Percentiles rank a stretch among this genome's conserved stretches.
These are phyloP conservation scores for Pseudoperonospora humuli DNA, from an alignment of 352 stramenopile genomes.

Conservation along the genomic window DNA sequence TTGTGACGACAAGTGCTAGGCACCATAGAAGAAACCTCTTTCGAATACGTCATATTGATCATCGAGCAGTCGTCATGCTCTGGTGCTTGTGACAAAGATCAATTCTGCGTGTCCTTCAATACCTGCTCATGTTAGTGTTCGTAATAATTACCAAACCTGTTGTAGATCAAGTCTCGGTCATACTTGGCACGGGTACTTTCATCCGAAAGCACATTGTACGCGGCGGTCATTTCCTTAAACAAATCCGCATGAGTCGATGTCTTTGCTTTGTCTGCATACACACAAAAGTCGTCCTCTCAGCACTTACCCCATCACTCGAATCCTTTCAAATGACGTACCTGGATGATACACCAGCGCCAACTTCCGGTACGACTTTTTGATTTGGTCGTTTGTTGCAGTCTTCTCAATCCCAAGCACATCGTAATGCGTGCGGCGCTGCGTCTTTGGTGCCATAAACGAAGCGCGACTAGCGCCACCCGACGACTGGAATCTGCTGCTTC, in stretches of 20 bases:
- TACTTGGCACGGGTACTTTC: conserved; percentile 45
- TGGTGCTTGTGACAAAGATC: conserved; percentile 2
- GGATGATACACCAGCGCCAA: conserved; percentile 83
- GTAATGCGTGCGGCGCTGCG: conserved; percentile 54
- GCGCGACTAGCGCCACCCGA: conserved; percentile 11
- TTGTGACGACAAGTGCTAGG: conserved; percentile 1
- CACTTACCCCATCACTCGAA: not conserved
- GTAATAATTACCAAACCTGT: conserved; percentile 48
- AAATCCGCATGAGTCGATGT: conserved; percentile 46
- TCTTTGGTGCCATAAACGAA: conserved; percentile 31
- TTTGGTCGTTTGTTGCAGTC: conserved; percentile 47
- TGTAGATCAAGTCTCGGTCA: conserved; percentile 61
- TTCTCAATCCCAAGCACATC: conserved; percentile 67
- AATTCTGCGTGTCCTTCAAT: not conserved
- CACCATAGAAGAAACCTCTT: not conserved
- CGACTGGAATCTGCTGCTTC: conserved; percentile 14
- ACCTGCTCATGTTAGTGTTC: conserved; percentile 17
- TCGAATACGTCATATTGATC: conserved; percentile 8
- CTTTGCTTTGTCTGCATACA: conserved; percentile 63
- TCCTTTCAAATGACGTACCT: conserved; percentile 26
- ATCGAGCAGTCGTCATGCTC: not conserved
- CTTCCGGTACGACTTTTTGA: conserved; percentile 88
- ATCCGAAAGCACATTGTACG: conserved; percentile 80
- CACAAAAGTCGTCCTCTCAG: not conserved
- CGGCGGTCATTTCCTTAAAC: conserved; percentile 84